Conservation (phyloP, 2,329 filamentous ascomycete species). For the Penicillium sp. region DNA sequence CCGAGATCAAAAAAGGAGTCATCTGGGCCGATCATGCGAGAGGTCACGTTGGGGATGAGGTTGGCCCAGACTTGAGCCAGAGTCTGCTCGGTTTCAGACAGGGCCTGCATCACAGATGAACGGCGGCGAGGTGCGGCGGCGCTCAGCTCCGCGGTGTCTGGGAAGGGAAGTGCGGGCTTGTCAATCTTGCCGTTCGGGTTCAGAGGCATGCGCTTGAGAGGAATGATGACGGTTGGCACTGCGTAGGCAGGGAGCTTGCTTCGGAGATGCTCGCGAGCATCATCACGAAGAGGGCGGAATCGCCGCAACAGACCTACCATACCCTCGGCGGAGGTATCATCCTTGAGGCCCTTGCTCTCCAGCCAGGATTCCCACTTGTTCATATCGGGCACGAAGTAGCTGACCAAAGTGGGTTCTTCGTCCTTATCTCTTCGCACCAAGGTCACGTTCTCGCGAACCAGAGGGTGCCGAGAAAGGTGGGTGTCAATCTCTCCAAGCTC, state of each 20-base stretch:
- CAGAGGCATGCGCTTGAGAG: conserved; percentile 70
- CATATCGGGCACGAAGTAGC: conserved; percentile 83
- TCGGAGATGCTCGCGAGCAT: conserved; percentile 67
- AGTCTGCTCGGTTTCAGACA: conserved; percentile 60
- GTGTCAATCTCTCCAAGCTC: conserved; percentile 92
- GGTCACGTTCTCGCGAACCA: conserved; percentile 83
- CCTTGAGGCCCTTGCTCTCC: conserved; percentile 53
- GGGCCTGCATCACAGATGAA: conserved; percentile 48
- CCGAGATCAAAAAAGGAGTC: conserved; percentile 74
- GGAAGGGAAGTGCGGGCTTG: conserved; percentile 76
- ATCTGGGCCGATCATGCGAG: conserved; percentile 65
- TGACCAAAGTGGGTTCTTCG: conserved; percentile 83
- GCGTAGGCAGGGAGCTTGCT: conserved; percentile 71
- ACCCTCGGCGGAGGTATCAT: conserved; percentile 50
- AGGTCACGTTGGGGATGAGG: conserved; percentile 65
- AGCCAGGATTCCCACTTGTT: conserved; percentile 71
- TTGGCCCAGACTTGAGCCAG: conserved; percentile 72
- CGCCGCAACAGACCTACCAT: conserved; percentile 58
- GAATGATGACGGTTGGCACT: conserved; percentile 71
- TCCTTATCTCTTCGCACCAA: conserved; percentile 78
- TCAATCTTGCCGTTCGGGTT: conserved; percentile 87
- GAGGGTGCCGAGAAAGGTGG: conserved; percentile 69
- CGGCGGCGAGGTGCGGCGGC: conserved; percentile 54
- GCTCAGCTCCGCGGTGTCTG: conserved; percentile 66
- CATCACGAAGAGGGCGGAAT: conserved; percentile 60